Conservation (phyloP, 768 basidiomycete species). For the Tricholoma furcatifolium region DNA sequence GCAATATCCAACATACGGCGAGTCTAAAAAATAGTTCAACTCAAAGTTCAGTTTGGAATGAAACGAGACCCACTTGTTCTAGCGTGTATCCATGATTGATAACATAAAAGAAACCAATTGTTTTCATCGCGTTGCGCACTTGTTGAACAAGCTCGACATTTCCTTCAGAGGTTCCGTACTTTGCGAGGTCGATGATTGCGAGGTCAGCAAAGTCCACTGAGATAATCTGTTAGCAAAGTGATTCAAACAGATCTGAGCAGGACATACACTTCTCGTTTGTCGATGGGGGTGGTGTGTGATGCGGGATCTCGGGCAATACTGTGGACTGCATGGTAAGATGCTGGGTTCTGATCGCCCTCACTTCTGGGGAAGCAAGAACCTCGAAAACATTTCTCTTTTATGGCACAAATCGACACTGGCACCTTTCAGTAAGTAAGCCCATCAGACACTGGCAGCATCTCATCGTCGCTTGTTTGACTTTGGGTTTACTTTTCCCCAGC, state of each 20-base stretch:
- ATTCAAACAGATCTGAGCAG: neutral
- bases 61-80: conserved; percentile 30
- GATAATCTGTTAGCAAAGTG: neutral
- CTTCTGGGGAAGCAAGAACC: too few species aligned
- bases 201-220: conserved; percentile 45
- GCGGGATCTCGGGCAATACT: conserved; percentile 31
- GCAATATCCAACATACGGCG: conserved; percentile 43
- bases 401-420: too few species aligned
- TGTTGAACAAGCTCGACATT: conserved; percentile 36
- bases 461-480: too few species aligned
- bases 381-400: too few species aligned
- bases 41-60: neutral
- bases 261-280: conserved; percentile 12
- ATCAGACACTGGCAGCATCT: too few species aligned
- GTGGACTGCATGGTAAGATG: conserved; percentile 26
- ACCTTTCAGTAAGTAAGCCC: too few species aligned
- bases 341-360: too few species aligned
- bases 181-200: conserved; percentile 49
- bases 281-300: conserved; percentile 24
- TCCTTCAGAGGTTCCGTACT: conserved; percentile 34
- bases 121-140: conserved; percentile 44
- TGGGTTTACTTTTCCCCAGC: too few species aligned
- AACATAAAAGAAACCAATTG: conserved; percentile 44
- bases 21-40: conserved; percentile 26
- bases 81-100: conserved; percentile 46